Base-by-base conservation (phyloP, 192 early-diverging fungal species). In the Funneliformis mosseae region DNA sequence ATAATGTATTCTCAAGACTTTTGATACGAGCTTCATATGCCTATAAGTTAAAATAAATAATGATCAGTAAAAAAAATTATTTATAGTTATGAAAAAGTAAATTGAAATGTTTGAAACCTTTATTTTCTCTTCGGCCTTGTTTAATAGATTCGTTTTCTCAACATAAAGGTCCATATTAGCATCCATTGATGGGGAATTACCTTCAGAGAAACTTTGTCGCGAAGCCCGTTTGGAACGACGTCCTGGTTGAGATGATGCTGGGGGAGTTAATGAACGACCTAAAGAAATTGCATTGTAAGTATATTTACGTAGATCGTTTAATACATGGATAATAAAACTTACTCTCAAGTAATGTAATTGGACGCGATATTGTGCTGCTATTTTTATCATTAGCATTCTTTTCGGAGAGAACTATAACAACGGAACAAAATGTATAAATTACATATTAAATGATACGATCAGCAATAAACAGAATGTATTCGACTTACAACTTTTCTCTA, bases 11-110 rank as follows among this genome's bases (percentile, higher is more conserved):
- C 45, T 88, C 87, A 0, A 88, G 82, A 7, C 76, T 74, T 43
- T 81, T 81, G 45, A 88, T 88, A 55, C 87, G 83, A 14, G 78
- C 41, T 67, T 88, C 84, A n/a, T 83, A 86, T 3, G 82, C 83
- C 78, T 86, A 55, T 3, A 3, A 55, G 50, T 7, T 55, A 5
- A n/a, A 55, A 55, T 43, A 43, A 41, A 43, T n/a, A 33, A 33
- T 33, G n/a, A 9, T n/a, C 14, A 43, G 9, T 42, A 70, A 70
- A 41, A 66, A 33, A 67, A 3, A 25, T n/a, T 8, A 27, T 25
- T 2, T 25, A 50, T n/a, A 33, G 9, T 71, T 12, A 16, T 63
- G 45, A 23, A 27, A 11, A n/a, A 16, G 11, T 9, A 45, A 45
- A 59, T 73, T 67, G 11, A 46, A 60, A 33, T 33, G 33, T 28